Evolutionary conservation across 129 eudicot species (phyloP).

Genomic region (Flaveria linearis): DNA sequence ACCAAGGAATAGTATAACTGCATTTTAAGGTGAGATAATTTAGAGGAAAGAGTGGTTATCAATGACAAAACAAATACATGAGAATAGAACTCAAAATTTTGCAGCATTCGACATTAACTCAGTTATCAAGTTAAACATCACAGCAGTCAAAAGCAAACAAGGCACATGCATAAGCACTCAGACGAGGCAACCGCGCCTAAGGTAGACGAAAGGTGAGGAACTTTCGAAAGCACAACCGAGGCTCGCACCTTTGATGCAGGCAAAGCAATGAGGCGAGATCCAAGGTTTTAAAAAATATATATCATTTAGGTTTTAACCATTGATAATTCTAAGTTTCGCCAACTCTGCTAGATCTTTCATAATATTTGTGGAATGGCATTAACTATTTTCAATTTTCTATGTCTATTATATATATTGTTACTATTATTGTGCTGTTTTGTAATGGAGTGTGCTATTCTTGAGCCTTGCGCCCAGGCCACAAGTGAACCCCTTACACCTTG

Average conservation of each 20-base stretch:
- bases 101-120: slow-evolving; percentile 2
- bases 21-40: slow-evolving; percentile 25
- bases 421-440: neutral
- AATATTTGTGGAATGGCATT: neutral
- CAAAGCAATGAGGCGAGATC: neutral
- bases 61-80: neutral
- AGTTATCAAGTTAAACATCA: neutral
- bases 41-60: neutral
- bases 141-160: neutral
- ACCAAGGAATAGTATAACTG: slow-evolving; percentile 91
- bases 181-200: neutral
- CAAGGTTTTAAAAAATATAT: neutral
- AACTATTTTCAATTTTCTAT: neutral
- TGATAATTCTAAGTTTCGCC: neutral
- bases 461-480: neutral
- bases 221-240: neutral
- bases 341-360: neutral
- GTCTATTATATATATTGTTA: neutral
- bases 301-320: neutral
- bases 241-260: too few relatives aligned
- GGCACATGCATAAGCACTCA: neutral
- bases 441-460: neutral
- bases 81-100: neutral
- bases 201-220: neutral
- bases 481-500: neutral